Evolutionary conservation across 2,329 filamentous ascomycete genomes (phyloP).

Genomic region (Ciborinia camelliae): DNA sequence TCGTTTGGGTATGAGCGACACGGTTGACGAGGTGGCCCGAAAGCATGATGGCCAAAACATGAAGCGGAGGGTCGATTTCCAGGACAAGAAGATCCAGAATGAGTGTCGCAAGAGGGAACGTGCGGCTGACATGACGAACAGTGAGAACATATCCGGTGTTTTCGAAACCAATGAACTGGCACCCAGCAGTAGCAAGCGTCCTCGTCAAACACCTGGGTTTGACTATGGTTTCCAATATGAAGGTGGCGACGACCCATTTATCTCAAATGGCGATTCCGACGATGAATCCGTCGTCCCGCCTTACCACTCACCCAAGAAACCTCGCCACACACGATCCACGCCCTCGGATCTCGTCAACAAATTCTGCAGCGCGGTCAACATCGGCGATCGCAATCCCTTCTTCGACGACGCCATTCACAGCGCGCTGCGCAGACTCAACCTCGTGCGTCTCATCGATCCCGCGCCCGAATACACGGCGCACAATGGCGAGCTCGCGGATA

Average conservation of each 20-base stretch:
- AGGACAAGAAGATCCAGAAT: neutral
- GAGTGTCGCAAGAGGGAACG: neutral
- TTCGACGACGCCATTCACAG: neutral
- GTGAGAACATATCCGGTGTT: neutral
- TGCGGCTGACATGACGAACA: neutral
- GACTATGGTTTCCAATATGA: neutral
- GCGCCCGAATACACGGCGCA: neutral
- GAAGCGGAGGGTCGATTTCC: neutral
- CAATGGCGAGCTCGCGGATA: neutral
- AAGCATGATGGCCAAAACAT: neutral
- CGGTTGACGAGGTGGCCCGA: neutral
- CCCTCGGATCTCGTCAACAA: conserved; percentile 1
- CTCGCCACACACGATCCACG: neutral
- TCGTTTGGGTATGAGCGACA: neutral
- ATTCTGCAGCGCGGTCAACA: conserved; percentile 1
- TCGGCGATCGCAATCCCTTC: conserved; percentile 1
- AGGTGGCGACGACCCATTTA: neutral
- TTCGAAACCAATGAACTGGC: neutral
- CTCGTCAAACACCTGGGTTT: neutral
- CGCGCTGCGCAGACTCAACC: neutral
- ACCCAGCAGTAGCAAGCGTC: neutral
- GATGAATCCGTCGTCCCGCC: no score
- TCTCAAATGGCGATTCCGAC: neutral
- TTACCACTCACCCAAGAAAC: conserved; percentile 3
- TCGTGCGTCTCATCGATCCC: neutral